Evolutionary conservation across 148 eudicot species (phyloP), one percentile per base, ranked within the genome.

Genomic region (Rhododendron vialii): DNA sequence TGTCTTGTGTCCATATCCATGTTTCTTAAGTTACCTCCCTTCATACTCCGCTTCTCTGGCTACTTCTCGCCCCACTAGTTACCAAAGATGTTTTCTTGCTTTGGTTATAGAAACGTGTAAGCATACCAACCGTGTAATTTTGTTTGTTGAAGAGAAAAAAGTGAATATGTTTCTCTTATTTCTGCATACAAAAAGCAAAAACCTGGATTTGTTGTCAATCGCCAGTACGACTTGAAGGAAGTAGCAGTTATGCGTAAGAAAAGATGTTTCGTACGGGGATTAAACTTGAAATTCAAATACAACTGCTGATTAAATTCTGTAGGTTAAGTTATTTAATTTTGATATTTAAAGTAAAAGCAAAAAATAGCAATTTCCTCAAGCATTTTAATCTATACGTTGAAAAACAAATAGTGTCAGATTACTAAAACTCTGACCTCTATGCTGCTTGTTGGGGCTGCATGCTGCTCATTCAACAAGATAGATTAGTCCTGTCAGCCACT

Each of bases 391-490:
- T 65, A 15, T 57, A 81, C 17, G 5, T 15, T 24, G 4, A 38
- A 36, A n/a, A 73, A 48, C 8, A 65, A 59, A 30, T 28, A 75
- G 7, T 26, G 11, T 82, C 28, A 82, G 36, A 75, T 15, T 30
- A 43, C 50, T 86, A 20, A 74, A 83, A 89, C 77, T 86, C 95
- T 92, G 65, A 96, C 98, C 98, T 96, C 91, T 78, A 92, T 89
- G 89, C 84, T 87, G 80, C 81, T 82, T 61, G 89, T 69, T 59
- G 90, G 87, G 30, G 79, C 91, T 89, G 87, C 89, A 83, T 87
- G 87, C 98, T 96, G 98, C 96, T 89, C 88, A 91, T 89, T 85
- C 88, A 92, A 93, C 78, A 92, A 92, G 91, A 93, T 89, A 91
- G 73, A 90, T 90, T 90, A 93, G 89, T 94, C 94, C 92, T 92